Percentiles rank a stretch among this genome's conserved stretches.
phyloP scores from a whole-genome alignment of 2,329 filamentous ascomycete genomes.

The Drechslerella dactyloides region DNA sequence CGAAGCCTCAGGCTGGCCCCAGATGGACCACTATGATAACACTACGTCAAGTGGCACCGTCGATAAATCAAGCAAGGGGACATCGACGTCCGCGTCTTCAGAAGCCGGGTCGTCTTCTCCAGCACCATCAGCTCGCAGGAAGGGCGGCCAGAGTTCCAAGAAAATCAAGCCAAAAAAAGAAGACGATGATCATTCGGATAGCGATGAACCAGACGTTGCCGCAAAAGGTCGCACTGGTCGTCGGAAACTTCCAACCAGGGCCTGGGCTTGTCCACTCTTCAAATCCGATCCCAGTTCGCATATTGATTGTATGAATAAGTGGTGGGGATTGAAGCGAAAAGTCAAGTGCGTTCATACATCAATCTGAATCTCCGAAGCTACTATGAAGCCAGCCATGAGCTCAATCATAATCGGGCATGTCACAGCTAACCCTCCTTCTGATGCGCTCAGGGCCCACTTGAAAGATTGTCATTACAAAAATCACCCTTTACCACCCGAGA shows the following conservation, averaged over 20 bases:
- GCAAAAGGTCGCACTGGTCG: conserved; percentile 8
- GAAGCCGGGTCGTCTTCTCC: conserved; percentile 9
- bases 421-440: conserved; percentile 16
- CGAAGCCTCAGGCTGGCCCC: too few relatives aligned
- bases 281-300: conserved; percentile 42
- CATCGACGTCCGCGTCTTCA: conserved; percentile 5
- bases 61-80: background rate
- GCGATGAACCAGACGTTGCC: conserved; percentile 24
- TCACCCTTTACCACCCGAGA: conserved; percentile 28
- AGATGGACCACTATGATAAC: background rate
- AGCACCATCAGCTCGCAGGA: conserved; percentile 4
- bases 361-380: background rate
- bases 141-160: conserved; percentile 28
- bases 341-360: conserved; percentile 39
- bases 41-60: background rate
- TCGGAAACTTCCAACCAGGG: conserved; percentile 22
- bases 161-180: conserved; percentile 40
- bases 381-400: background rate
- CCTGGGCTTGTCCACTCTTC: conserved; percentile 46
- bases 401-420: background rate
- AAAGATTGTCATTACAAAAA: conserved; percentile 42
- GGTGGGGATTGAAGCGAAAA: conserved; percentile 43
- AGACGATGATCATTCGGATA: conserved; percentile 35
- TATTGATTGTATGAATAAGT: conserved; percentile 33
- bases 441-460: conserved; percentile 31